Percentiles rank a stretch among this genome's conserved stretches.
Evolutionary conservation across 352 stramenopile genomes (phyloP).

Genomic region (Globisporangium radiosum): DNA sequence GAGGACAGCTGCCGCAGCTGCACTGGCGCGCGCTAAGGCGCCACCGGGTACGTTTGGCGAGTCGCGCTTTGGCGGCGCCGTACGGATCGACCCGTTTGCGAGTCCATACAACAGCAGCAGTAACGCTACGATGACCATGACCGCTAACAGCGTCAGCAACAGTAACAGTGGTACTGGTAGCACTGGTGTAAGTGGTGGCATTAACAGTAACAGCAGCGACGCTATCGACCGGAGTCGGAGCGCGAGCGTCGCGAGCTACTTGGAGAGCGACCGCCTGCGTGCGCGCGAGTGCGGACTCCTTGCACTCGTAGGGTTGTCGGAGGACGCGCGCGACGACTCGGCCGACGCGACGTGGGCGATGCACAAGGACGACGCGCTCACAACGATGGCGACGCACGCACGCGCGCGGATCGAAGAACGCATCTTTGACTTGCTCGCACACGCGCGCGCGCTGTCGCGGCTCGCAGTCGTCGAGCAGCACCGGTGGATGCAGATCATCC

Average conservation of each 20-base stretch:
- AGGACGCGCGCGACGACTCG: conserved; percentile 50
- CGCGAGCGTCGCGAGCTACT: conserved; percentile 16
- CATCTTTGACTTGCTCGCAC: conserved; percentile 66
- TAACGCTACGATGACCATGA: background rate
- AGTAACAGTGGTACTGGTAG: background rate
- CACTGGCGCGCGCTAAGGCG: conserved; percentile 21
- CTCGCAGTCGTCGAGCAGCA: conserved; percentile 68
- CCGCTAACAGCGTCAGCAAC: background rate
- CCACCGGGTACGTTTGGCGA: conserved; percentile 55
- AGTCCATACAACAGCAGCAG: conserved; percentile 4
- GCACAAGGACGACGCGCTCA: conserved; percentile 33
- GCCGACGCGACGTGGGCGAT: conserved; percentile 35
- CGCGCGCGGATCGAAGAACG: conserved; percentile 59
- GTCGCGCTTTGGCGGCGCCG: conserved; percentile 42
- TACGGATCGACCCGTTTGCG: conserved; percentile 43
- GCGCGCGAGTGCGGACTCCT: conserved; percentile 50
- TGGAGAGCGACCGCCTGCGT: conserved; percentile 22
- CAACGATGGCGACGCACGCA: conserved; percentile 63
- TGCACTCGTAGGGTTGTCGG: conserved; percentile 49
- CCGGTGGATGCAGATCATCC: conserved; percentile 81
- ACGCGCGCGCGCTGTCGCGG: conserved; percentile 37
- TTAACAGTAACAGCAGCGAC: background rate
- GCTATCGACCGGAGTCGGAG: background rate
- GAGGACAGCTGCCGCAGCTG: background rate
- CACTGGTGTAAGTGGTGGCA: background rate